Conservation (phyloP, 2,329 filamentous ascomycete genomes). For the Aspergillus sp. region DNA sequence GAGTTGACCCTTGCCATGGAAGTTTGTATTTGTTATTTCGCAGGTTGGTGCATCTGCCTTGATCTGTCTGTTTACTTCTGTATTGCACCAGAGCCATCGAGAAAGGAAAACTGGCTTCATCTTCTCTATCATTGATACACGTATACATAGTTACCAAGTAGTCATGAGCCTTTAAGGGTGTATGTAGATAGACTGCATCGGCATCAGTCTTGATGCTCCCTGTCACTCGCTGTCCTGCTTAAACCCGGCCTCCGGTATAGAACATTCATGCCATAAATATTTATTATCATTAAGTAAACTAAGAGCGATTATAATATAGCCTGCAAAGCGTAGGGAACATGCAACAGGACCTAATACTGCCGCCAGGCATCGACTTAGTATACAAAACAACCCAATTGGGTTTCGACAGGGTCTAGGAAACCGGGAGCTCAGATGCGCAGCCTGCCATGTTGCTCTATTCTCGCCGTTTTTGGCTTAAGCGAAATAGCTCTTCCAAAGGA, state of each 20-base stretch:
- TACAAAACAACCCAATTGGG: neutral
- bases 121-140: too few species aligned
- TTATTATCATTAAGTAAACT: neutral
- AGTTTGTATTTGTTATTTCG: neutral
- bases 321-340: neutral
- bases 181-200: neutral
- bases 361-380: neutral
- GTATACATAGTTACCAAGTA: neutral
- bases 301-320: neutral
- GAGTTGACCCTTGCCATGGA: neutral
- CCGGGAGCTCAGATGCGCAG: neutral
- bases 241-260: neutral
- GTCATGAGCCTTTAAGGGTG: neutral
- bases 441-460: neutral
- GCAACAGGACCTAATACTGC: neutral
- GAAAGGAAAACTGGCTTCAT: neutral
- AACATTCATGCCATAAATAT: neutral
- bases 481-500: constrained; percentile 99
- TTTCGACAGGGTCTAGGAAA: neutral
- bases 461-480: constrained; percentile 53
- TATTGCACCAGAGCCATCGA: neutral
- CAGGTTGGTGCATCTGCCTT: neutral
- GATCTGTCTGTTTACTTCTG: neutral
- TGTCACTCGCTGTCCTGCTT: too few species aligned
- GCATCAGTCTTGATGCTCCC: neutral